Percentiles rank a stretch among this genome's conserved stretches.
These are phyloP conservation scores for Nicotiana knightiana DNA, from an alignment of 257 asterid genomes.

Conservation along the genomic window DNA sequence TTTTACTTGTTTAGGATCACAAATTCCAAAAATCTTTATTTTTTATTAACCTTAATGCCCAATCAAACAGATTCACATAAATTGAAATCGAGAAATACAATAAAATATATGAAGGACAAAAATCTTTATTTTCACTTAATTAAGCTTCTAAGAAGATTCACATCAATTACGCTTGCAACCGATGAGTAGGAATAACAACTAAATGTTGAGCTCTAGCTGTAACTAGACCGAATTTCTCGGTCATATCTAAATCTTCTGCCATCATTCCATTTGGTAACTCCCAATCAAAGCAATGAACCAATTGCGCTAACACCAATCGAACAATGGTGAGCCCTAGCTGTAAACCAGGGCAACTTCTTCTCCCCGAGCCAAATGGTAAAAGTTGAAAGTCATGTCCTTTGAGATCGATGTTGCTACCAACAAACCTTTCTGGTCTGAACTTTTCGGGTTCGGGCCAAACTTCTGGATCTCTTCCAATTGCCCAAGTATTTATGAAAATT, in stretches of 20 bases:
- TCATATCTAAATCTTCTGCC: background rate
- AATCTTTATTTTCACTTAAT: no score
- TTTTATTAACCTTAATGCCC: no score
- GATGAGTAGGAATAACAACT: background rate
- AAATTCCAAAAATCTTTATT: no score
- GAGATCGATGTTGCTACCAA: background rate
- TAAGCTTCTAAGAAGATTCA: no score
- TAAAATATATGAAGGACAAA: no score
- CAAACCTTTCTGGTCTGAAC: conserved; percentile 15
- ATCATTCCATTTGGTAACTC: background rate
- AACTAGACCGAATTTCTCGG: background rate
- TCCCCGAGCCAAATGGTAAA: conserved; percentile 19
- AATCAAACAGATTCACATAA: no score
- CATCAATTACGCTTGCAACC: background rate
- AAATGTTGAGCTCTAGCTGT: background rate
- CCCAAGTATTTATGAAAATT: conserved; percentile 11
- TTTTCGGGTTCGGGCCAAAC: conserved; percentile 13
- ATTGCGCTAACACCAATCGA: conserved; percentile 13
- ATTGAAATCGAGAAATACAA: no score
- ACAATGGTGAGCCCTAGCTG: conserved; percentile 14
- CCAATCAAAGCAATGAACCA: conserved; percentile 9
- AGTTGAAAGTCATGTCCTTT: conserved; percentile 12
- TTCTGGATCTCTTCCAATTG: conserved; percentile 12
- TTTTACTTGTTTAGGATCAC: no score
- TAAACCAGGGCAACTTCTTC: conserved; percentile 19